These are phyloP conservation scores for Chalciporus chontae DNA, from an alignment of 768 basidiomycete genomes.

Conservation along the genomic window DNA sequence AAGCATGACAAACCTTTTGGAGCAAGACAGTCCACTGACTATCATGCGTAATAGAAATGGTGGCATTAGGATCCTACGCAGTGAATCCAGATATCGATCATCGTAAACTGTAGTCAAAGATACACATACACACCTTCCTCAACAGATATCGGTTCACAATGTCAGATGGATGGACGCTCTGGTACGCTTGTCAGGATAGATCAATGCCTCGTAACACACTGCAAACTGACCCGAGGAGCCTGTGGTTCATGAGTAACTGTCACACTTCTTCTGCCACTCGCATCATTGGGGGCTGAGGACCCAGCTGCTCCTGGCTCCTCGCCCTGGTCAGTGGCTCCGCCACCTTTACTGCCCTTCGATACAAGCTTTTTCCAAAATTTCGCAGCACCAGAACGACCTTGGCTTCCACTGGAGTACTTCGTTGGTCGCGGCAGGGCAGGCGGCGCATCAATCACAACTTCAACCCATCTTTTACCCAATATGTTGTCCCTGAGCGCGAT, in stretches of 20 bases:
- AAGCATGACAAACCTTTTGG: constrained; percentile 1
- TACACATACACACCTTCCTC: neutral
- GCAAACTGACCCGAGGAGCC: neutral
- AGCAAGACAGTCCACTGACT: constrained; percentile 12
- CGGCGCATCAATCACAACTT: neutral
- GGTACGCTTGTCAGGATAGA: neutral
- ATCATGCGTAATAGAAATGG: constrained; percentile 13
- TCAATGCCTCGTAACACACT: neutral
- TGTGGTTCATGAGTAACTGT: constrained; percentile 2
- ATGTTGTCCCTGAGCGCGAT: constrained; percentile 9
- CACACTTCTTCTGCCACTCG: neutral
- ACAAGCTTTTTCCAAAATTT: constrained; percentile 3
- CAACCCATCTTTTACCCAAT: constrained; percentile 3
- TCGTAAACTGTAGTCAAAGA: too few relatives aligned
- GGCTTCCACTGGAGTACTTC: neutral
- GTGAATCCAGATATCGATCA: too few relatives aligned
- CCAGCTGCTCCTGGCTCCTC: neutral
- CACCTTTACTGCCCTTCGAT: neutral
- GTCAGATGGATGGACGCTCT: constrained; percentile 15
- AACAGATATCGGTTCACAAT: constrained; percentile 13
- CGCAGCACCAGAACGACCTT: neutral
- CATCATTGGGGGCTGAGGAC: too few relatives aligned
- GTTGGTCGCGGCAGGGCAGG: neutral
- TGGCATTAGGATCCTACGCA: constrained; percentile 8
- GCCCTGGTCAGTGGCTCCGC: neutral